Percentiles rank a stretch among this genome's conserved stretches.
Evolutionary conservation across 768 basidiomycete genomes (phyloP).

Genomic region (Candolleomyces efflorescens): DNA sequence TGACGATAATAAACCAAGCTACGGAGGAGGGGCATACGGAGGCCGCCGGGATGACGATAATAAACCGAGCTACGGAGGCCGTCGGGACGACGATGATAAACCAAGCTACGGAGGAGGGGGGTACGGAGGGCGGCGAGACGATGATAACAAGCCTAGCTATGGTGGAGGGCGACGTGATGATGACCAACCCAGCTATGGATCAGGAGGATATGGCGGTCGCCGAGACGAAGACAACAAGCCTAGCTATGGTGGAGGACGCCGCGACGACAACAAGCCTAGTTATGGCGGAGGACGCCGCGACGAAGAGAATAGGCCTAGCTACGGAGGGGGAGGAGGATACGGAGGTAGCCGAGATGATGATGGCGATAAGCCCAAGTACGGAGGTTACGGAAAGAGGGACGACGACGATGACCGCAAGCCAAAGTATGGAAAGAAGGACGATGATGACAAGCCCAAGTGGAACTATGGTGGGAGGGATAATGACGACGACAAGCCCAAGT

Average conservation of each 20-base stretch:
- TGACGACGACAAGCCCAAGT: slow-evolving; percentile 5
- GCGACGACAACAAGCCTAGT: slow-evolving; percentile 1
- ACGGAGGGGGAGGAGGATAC: background rate
- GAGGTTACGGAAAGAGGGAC: background rate
- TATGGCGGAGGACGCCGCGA: slow-evolving; percentile 16
- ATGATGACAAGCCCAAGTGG: slow-evolving; percentile 10
- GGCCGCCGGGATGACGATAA: slow-evolving; percentile 2
- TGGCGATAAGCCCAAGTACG: slow-evolving; percentile 13
- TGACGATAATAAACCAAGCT: slow-evolving; percentile 5
- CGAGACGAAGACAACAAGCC: slow-evolving; percentile 11
- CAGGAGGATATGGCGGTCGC: background rate
- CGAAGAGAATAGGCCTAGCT: slow-evolving; percentile 4
- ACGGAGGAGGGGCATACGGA: slow-evolving; percentile 7
- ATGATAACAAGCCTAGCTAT: slow-evolving; percentile 4
- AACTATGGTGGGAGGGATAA: background rate
- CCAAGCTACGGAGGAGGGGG: slow-evolving; percentile 1
- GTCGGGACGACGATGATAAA: background rate
- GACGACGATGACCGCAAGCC: background rate
- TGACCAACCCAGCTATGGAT: slow-evolving; percentile 9
- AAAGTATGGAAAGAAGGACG: background rate
- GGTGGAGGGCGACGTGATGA: slow-evolving; percentile 11
- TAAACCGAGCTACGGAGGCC: slow-evolving; percentile 4
- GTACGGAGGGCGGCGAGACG: background rate
- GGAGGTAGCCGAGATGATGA: slow-evolving; percentile 10
- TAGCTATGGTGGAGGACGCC: slow-evolving; percentile 9